Base-by-base conservation (phyloP, 2,329 filamentous ascomycete genomes). In the Xylariaceae sp. region DNA sequence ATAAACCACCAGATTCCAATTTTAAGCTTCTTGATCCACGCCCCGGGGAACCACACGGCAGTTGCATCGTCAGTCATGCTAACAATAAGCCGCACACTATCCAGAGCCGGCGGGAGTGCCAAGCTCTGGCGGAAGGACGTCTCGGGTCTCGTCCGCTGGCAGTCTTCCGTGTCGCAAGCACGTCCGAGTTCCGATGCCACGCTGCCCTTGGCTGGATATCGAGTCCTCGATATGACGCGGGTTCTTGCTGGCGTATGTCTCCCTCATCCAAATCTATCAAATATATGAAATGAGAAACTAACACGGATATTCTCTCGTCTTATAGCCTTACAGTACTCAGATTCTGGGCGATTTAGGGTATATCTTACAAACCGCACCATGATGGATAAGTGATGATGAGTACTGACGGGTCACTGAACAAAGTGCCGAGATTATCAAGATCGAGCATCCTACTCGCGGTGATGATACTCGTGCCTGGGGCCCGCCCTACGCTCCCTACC, bases 401-500 rank as follows among this genome's bases (percentile, higher is more conserved):
- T 67, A 61, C 64, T 63, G 64, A 68, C 73, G 71, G 74, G 23
- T 35, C 17, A 30, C 57, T 37, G 45, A 18, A 64, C 60, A 67
- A 92, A 64, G 94, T 4, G 71, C 94, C 65, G 93, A 99, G 73
- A 87, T 99, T 37, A 96, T 99, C 76, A 99, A 99, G 75, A 84
- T 99, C 62, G 94, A 99, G 75, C 94, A 99, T 74, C 94, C 94
- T 3, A 85, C 85, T 4, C 83, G 90, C 59, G 94, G 90, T 44
- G 94, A 99, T 72, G 94, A 99, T 72, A 99, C 94, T 8, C 81
- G 94, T 69, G 92, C 92, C 54, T 99, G 94, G 94, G 94, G 94
- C 0, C 94, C 94, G 23, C 94, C 94, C 1, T 99, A 94, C 73
- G 94, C 94, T 6, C 79, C 84, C 55, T 95, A 96, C 72, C 83